Base-by-base conservation (phyloP, 495 filamentous ascomycete genomes). In the Cryomyces minteri region DNA sequence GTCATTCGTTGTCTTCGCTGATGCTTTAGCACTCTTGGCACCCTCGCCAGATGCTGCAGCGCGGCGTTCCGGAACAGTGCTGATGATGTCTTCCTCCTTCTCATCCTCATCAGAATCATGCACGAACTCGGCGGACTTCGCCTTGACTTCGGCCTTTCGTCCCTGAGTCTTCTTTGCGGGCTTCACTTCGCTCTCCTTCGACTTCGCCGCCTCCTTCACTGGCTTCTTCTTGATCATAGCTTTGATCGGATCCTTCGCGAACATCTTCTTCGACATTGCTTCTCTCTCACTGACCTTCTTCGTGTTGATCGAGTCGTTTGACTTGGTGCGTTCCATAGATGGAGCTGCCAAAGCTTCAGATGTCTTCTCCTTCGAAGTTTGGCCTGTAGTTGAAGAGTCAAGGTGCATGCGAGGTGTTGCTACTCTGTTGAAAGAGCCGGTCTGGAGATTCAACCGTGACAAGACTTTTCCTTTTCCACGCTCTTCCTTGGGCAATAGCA, bases 381-480 rank as follows among this genome's bases (percentile, higher is more conserved):
- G 31, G 45, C 48, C 40, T 31, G 37, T 30, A 12, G 34, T 46
- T 29, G 36, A 54, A 50, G 44, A 25, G 18, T 25, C 18, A n/a
- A 38, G 42, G 25, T 11, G 44, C 50, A 43, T 31, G 52, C 50
- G 37, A 54, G 25, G 43, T 48, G n/a, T n/a, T n/a, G n/a, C n/a
- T n/a, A n/a, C n/a, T n/a, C n/a, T n/a, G n/a, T n/a, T 37, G 7
- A 71, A 60, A 4, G 72, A 69, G 3, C 73, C 72, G 48, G 67
- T 74, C 31, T 70, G 68, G 28, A 88, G 68, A 36, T 76, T 70
- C 32, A 94, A 67, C 50, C 76, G 78, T 49, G 86, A 93, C 6
- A 93, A 67, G 44, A 74, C 74, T 48, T 79, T 86, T 12, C 84
- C 84, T 58, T 87, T 85, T 18, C 78, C 81, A 29, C 85, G 72